Evolutionary conservation across 148 eudicot species (phyloP).

Genomic region (Vaccinium vitisidaea): DNA sequence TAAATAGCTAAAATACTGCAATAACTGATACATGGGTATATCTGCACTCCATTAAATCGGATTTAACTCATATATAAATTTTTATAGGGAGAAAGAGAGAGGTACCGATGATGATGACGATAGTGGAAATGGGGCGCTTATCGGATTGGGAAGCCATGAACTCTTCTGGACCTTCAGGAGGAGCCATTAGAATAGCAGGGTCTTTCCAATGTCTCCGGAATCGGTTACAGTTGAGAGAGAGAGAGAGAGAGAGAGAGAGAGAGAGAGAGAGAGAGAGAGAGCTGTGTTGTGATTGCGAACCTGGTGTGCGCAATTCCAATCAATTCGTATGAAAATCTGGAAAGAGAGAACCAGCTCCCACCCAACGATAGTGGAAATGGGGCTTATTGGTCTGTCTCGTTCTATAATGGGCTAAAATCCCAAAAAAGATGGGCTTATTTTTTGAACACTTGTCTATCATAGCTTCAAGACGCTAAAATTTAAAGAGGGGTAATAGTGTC

Average conservation of each 20-base stretch:
- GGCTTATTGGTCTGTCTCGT: too few relatives aligned
- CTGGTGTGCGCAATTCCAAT: neutral
- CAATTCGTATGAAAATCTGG: neutral
- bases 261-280: neutral
- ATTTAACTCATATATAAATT: neutral
- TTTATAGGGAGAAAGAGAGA: too few relatives aligned
- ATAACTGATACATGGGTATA: too few relatives aligned
- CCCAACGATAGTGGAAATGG: too few relatives aligned
- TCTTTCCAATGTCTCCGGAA: neutral
- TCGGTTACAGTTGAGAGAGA: too few relatives aligned
- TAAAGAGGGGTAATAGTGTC: too few relatives aligned
- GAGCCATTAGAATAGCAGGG: neutral
- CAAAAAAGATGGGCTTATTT: too few relatives aligned
- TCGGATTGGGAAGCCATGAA: neutral
- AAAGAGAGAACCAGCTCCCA: too few relatives aligned
- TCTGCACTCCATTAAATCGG: neutral
- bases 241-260: neutral
- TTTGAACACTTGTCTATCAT: too few relatives aligned
- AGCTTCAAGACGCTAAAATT: too few relatives aligned
- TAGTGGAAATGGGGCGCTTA: neutral
- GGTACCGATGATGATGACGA: constrained; percentile 3
- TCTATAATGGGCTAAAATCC: too few relatives aligned
- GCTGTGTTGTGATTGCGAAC: neutral
- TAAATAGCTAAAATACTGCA: neutral
- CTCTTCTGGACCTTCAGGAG: neutral